Percentiles rank a stretch among this genome's conserved stretches.
phyloP scores from a whole-genome alignment of 139 green algal genomes.

The Picochlorum costavermella region DNA sequence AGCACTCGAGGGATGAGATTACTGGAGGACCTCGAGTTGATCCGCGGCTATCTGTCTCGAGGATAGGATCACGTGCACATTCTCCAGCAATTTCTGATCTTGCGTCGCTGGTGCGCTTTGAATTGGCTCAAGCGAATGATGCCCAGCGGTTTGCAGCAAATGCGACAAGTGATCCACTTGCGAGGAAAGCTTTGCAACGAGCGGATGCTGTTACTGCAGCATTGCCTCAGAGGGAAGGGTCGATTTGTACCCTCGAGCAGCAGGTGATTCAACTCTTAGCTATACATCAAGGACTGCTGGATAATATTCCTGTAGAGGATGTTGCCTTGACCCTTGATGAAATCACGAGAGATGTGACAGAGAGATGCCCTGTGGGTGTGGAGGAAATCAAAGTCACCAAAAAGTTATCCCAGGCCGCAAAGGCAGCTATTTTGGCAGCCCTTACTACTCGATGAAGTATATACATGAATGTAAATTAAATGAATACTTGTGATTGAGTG shows the following conservation, averaged over 20 bases:
- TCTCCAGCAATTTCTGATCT: conserved; percentile 49
- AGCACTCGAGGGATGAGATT: conserved; percentile 8
- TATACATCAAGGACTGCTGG: conserved; percentile 24
- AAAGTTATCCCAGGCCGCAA: conserved; percentile 29
- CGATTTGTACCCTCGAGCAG: conserved; percentile 6
- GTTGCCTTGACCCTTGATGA: conserved; percentile 13
- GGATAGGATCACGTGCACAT: conserved; percentile 66
- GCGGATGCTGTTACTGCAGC: conserved; percentile 20
- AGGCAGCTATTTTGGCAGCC: conserved; percentile 32
- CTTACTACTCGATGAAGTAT: conserved; percentile 14
- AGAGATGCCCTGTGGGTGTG: conserved; percentile 6
- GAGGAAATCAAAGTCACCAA: conserved; percentile 30
- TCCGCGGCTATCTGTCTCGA: conserved; percentile 51
- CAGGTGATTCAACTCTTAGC: conserved; percentile 28
- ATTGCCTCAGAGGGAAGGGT: conserved; percentile 20
- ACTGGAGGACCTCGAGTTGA: conserved; percentile 33
- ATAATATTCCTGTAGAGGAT: conserved; percentile 15
- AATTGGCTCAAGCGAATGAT: conserved; percentile 49
- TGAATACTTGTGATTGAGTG: not conserved
- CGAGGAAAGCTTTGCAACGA: conserved; percentile 19
- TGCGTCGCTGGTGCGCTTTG: conserved; percentile 48
- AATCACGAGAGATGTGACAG: not conserved
- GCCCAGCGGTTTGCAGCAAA: conserved; percentile 24
- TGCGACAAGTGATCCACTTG: conserved; percentile 6
- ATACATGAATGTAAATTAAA: not conserved